Evolutionary conservation across 176 grass and related monocot genomes (phyloP).

Genomic region (Oryza australiensis): DNA sequence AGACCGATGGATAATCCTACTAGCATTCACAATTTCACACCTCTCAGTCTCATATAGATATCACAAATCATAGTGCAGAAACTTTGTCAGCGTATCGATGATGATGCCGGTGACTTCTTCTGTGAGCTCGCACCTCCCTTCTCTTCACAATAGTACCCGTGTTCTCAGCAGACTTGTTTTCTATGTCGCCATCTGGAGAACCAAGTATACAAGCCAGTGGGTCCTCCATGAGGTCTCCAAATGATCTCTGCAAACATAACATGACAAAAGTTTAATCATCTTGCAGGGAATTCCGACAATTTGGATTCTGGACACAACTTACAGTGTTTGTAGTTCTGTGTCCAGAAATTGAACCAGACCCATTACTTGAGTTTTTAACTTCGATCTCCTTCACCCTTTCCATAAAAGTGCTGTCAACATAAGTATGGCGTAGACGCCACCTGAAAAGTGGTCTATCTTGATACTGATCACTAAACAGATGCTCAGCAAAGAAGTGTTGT

Average conservation of each 20-base stretch:
- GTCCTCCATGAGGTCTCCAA: slow-evolving; percentile 59
- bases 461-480: slow-evolving; percentile 72
- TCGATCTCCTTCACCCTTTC: slow-evolving; percentile 44
- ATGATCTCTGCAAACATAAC: slow-evolving; percentile 32
- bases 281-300: background rate
- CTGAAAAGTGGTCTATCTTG: slow-evolving; percentile 58
- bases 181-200: slow-evolving; percentile 37
- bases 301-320: background rate
- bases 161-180: slow-evolving; percentile 33
- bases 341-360: slow-evolving; percentile 27
- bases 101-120: slow-evolving; percentile 38
- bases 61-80: slow-evolving; percentile 2
- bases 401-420: slow-evolving; percentile 40
- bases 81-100: slow-evolving; percentile 2
- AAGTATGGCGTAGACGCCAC: slow-evolving; percentile 58
- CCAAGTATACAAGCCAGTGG: slow-evolving; percentile 68
- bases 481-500: slow-evolving; percentile 68
- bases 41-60: background rate
- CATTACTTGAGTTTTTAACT: slow-evolving; percentile 9
- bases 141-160: slow-evolving; percentile 24
- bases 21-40: background rate
- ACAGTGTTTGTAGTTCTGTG: slow-evolving; percentile 28
- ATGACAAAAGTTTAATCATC: background rate
- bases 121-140: slow-evolving; percentile 35
- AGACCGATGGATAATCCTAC: background rate